A percentile compares a stretch with the other conserved stretches of the same genome.
These are phyloP conservation scores for Fusarium pseudonygamai DNA, from an alignment of 2,329 filamentous ascomycete species.

Conservation along the genomic window DNA sequence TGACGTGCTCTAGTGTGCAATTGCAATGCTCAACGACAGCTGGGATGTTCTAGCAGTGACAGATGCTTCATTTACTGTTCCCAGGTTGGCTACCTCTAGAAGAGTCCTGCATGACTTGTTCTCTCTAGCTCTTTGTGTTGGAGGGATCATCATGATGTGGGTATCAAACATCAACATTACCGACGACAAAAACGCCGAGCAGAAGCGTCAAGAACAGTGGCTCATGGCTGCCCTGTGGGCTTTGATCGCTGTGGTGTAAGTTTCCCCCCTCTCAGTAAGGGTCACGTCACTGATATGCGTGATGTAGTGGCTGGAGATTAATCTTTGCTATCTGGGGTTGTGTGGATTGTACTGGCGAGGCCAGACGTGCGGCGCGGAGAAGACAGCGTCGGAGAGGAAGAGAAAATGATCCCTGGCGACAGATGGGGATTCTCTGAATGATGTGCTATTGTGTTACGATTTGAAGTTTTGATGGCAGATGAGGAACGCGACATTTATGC, in stretches of 20 bases:
- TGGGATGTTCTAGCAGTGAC: constrained; percentile 48
- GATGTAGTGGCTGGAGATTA: constrained; percentile 40
- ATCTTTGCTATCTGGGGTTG: constrained; percentile 45
- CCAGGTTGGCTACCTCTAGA: constrained; percentile 42
- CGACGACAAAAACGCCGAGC: constrained; percentile 1
- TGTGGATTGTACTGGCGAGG: constrained; percentile 41
- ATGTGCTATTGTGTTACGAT: constrained; percentile 7
- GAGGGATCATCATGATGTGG: constrained; percentile 48
- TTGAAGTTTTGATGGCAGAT: neutral
- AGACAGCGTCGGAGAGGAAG: constrained; percentile 24
- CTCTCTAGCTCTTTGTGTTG: constrained; percentile 46
- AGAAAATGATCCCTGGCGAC: constrained; percentile 34
- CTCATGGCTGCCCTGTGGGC: constrained; percentile 37
- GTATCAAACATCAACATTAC: constrained; percentile 44
- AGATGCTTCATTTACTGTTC: constrained; percentile 41
- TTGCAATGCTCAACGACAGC: constrained; percentile 51
- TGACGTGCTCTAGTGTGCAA: constrained; percentile 38
- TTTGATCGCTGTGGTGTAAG: constrained; percentile 42
- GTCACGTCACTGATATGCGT: neutral
- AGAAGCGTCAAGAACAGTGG: constrained; percentile 29
- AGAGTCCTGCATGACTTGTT: constrained; percentile 48
- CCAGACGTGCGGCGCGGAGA: constrained; percentile 30
- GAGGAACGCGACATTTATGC: constrained; percentile 1
- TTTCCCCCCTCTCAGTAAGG: neutral
- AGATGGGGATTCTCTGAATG: constrained; percentile 32